phyloP scores from a whole-genome alignment of 805 yeast species.

The Wickerhamiella dianesei region DNA sequence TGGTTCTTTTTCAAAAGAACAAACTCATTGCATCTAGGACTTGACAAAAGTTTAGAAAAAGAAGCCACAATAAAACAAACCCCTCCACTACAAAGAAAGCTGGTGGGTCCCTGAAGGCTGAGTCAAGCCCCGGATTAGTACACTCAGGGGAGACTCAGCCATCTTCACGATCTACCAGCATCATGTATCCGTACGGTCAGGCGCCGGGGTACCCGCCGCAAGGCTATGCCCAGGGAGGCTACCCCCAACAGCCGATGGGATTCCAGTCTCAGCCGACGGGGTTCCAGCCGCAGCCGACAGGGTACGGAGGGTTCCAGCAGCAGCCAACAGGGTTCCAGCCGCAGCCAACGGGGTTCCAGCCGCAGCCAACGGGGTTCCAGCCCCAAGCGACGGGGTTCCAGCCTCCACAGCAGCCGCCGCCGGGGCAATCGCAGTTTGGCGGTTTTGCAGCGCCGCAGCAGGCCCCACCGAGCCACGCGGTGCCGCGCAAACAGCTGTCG shows the following conservation, averaged over 20 bases:
- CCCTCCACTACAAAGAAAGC: too few relatives aligned
- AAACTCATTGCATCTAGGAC: too few relatives aligned
- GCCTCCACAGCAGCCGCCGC: constrained; percentile 19
- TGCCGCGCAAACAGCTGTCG: constrained; percentile 50
- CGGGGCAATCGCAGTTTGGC: constrained; percentile 10
- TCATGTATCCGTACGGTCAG: constrained; percentile 15
- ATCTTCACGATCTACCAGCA: neutral
- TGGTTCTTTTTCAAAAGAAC: too few relatives aligned
- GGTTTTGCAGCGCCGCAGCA: constrained; percentile 23
- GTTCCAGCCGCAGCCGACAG: constrained; percentile 9
- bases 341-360: constrained; percentile 3
- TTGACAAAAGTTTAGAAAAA: too few relatives aligned
- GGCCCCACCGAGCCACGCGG: constrained; percentile 21
- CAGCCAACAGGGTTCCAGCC: constrained; percentile 6
- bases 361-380: neutral
- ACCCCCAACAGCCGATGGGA: constrained; percentile 7
- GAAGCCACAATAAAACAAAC: too few relatives aligned
- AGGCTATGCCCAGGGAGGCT: neutral
- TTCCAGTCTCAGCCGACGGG: constrained; percentile 7
- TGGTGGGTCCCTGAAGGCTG: too few relatives aligned
- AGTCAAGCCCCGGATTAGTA: too few relatives aligned
- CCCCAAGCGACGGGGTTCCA: constrained; percentile 10
- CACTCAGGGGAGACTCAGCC: too few relatives aligned
- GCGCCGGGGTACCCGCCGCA: constrained; percentile 10
- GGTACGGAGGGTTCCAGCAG: too few relatives aligned